Evolutionary conservation across 768 basidiomycete species (phyloP), one percentile per base, ranked within the genome.

Genomic region (Mycena olivaceomarginata): DNA sequence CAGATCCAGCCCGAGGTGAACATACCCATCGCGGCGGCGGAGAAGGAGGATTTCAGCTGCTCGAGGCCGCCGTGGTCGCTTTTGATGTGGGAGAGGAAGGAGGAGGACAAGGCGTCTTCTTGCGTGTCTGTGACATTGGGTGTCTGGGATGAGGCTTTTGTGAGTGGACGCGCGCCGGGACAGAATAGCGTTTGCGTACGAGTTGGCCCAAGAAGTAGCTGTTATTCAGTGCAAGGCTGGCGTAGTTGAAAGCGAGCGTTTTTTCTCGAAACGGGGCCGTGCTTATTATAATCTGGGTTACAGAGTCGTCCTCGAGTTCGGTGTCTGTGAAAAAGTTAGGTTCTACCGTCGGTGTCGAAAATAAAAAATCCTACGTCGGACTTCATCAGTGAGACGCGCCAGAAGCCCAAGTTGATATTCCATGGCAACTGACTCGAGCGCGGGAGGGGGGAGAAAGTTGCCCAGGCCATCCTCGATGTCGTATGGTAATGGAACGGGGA

Each of bases 211-310:
- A 90, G 90, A 99, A 99, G 91, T 96, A 99, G 80, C 93, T 93
- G 85, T 98, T 99, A 87, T 99, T 99, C 77, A 99, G 88, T 7
- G 98, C 96, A 63, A 96, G 91, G 78, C 95, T 95, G 5, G 98
- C 97, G 82, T 98, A 97, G 85, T 96, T 98, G 86, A 97, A 99
- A 37, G 92, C 92, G 68, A 98, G 85, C 1, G 92, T 90, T 68
- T 92, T 86, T 31, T 91, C 87, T 57, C 91, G 91, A 41, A 92
- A 86, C 18, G 86, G 81, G 0, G 96, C 91, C 12, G 94, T 92
- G 46, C 90, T 89, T 43, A 96, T 89, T 37, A 98, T 90, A 31
- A 94, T 95, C 82, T 97, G 93, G 0, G 91, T 90, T 43, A 98
- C 91, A 67, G 88, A 91, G 80, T 88, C 85, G 78, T 88, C 89